phyloP scores from a whole-genome alignment of 768 basidiomycete species.

The Strobilomyces echinocephalus region DNA sequence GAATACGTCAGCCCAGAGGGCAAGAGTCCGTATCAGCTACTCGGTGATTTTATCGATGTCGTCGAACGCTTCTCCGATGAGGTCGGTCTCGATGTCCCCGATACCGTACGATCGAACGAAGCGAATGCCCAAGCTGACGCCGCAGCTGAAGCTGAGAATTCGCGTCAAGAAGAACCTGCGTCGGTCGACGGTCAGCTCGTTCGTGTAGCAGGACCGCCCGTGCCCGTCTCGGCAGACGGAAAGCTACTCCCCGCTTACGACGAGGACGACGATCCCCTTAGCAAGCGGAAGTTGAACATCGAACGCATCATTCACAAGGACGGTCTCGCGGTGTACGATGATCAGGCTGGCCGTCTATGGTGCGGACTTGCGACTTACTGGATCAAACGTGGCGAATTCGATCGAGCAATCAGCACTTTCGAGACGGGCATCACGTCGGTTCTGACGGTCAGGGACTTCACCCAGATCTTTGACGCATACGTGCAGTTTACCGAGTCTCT shows the following conservation, averaged over 20 bases:
- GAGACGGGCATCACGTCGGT: slow-evolving; percentile 81
- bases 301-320: slow-evolving; percentile 81
- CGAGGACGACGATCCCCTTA: slow-evolving; percentile 80
- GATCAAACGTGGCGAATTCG: slow-evolving; percentile 97
- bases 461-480: slow-evolving; percentile 96
- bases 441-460: slow-evolving; percentile 93
- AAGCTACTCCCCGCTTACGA: slow-evolving; percentile 54
- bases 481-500: slow-evolving; percentile 90
- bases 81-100: slow-evolving; percentile 82
- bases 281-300: slow-evolving; percentile 70
- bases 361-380: slow-evolving; percentile 95
- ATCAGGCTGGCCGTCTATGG: slow-evolving; percentile 96
- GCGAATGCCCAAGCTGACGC: slow-evolving; percentile 46
- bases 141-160: slow-evolving; percentile 35
- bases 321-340: slow-evolving; percentile 86
- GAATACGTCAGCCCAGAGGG: slow-evolving; percentile 85
- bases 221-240: slow-evolving; percentile 47
- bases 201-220: slow-evolving; percentile 64
- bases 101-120: slow-evolving; percentile 56
- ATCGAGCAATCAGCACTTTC: slow-evolving; percentile 81
- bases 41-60: slow-evolving; percentile 88
- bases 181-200: slow-evolving; percentile 60
- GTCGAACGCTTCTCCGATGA: slow-evolving; percentile 89
- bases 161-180: slow-evolving; percentile 34
- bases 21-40: slow-evolving; percentile 92